These are phyloP conservation scores for Mitragyna speciosa DNA, from an alignment of 257 asterid species.

Conservation along the genomic window DNA sequence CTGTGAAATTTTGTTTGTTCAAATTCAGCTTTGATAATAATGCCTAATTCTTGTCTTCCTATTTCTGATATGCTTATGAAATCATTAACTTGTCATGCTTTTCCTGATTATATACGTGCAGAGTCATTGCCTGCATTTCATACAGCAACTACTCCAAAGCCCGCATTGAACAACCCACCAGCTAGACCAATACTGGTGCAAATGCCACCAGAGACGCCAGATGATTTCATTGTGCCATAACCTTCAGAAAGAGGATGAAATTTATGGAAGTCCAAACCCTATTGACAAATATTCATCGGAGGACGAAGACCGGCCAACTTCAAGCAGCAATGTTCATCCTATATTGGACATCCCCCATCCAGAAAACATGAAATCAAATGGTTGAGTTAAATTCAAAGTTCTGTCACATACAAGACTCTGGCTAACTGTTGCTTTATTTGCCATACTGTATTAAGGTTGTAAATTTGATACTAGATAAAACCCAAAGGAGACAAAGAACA, in stretches of 20 bases:
- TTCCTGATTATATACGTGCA: not conserved
- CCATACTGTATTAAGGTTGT: not conserved
- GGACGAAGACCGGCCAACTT: not conserved
- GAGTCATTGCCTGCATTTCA: constrained; percentile 12
- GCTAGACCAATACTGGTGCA: constrained; percentile 6
- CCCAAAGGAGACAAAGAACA: not conserved
- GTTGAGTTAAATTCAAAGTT: not conserved
- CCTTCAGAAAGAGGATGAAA: constrained; percentile 5
- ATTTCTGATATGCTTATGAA: not conserved
- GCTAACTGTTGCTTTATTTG: not conserved
- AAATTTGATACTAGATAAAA: not conserved
- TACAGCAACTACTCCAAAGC: constrained; percentile 20
- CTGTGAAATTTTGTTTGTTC: not conserved
- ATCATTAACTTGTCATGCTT: not conserved
- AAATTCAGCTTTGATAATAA: not conserved
- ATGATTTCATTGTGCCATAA: constrained; percentile 19
- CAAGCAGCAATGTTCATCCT: not conserved
- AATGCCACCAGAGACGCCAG: constrained; percentile 23
- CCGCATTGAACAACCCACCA: not conserved
- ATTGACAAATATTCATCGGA: not conserved
- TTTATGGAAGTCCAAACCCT: not conserved
- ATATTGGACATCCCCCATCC: not conserved
- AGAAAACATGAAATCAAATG: constrained; percentile 2
- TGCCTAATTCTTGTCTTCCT: not conserved
- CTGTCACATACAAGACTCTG: not conserved